Conservation (phyloP, 345 rosid genomes). For the Acer saccharum region DNA sequence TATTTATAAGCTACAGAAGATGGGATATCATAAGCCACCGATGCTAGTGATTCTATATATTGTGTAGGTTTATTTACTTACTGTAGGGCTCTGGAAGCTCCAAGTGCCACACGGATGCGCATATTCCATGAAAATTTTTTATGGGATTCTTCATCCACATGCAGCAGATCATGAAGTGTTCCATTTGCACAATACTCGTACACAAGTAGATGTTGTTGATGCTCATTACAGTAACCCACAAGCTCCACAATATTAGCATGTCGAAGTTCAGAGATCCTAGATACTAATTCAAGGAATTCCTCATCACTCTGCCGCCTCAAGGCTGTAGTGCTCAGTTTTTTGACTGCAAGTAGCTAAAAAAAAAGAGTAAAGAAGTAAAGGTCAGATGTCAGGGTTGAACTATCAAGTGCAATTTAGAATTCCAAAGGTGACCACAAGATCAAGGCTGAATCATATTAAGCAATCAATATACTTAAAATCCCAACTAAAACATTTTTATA, state of each 20-base stretch:
- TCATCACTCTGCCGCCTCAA: slow-evolving; percentile 51
- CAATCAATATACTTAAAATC: not conserved
- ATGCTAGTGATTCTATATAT: not conserved
- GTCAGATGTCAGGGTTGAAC: slow-evolving; percentile 10
- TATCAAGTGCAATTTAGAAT: not conserved
- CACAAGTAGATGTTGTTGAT: slow-evolving; percentile 71
- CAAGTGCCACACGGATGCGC: slow-evolving; percentile 73
- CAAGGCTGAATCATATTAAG: not conserved
- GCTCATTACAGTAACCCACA: slow-evolving; percentile 84
- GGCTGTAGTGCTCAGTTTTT: slow-evolving; percentile 64
- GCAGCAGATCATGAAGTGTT: slow-evolving; percentile 79
- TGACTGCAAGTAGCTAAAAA: slow-evolving; percentile 71
- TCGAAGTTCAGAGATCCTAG: slow-evolving; percentile 53
- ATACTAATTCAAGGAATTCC: slow-evolving; percentile 64
- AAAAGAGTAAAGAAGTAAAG: slow-evolving; percentile 20
- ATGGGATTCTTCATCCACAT: slow-evolving; percentile 58
- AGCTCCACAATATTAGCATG: slow-evolving; percentile 74
- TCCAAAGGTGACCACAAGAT: not conserved
- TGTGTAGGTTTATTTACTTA: slow-evolving; percentile 44
- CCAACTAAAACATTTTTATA: too few relatives aligned
- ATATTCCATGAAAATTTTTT: slow-evolving; percentile 73
- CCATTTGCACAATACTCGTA: slow-evolving; percentile 66
- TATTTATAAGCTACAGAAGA: slow-evolving; percentile 9
- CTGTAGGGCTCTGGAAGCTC: slow-evolving; percentile 91
- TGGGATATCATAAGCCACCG: slow-evolving; percentile 1